These are phyloP conservation scores for Piper longum DNA, from an alignment of 164 flowering plant species.

Conservation along the genomic window DNA sequence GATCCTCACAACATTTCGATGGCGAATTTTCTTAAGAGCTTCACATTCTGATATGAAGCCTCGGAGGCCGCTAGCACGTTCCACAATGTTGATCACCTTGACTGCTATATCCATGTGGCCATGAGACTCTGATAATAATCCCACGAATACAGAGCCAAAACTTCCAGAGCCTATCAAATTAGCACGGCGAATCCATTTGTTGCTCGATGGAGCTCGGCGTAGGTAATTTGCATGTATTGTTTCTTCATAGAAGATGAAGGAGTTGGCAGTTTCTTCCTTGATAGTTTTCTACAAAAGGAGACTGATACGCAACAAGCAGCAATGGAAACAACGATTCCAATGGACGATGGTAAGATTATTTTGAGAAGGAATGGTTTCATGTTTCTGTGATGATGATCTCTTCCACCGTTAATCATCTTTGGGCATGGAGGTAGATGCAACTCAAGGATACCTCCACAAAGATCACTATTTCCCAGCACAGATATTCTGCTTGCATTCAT, in stretches of 20 bases:
- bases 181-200: background rate
- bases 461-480: background rate
- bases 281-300: background rate
- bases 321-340: background rate
- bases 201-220: background rate
- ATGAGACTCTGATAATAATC: background rate
- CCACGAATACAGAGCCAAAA: background rate
- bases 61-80: conserved; percentile 13
- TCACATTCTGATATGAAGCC: conserved; percentile 22
- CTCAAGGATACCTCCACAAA: conserved; percentile 12
- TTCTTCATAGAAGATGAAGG: background rate
- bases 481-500: background rate
- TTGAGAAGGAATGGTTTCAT: background rate
- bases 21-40: conserved; percentile 17
- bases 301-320: background rate
- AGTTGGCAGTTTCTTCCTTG: background rate
- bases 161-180: conserved; percentile 3
- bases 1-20: conserved; percentile 25
- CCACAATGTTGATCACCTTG: conserved; percentile 11
- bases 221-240: background rate
- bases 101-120: background rate
- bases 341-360: background rate
- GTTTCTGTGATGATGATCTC: background rate
- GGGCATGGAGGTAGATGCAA: conserved; percentile 18
- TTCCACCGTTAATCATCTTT: too few species aligned